Conservation (phyloP, 2,329 filamentous ascomycete species). For the Penicillium sp. region DNA sequence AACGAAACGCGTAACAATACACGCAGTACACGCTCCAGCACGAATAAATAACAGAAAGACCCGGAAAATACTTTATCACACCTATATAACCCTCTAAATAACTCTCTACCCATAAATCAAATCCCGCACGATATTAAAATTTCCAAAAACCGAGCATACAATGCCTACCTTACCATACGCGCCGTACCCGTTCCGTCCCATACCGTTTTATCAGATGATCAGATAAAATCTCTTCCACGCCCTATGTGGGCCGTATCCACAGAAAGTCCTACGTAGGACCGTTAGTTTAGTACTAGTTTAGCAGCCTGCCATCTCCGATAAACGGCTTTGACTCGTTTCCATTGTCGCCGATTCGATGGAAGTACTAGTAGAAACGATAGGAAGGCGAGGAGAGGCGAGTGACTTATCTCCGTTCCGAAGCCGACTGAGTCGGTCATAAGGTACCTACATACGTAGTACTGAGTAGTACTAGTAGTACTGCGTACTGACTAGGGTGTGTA, state of each 20-base stretch:
- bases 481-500: too few species aligned
- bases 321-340: neutral
- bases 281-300: too few species aligned
- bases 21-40: neutral
- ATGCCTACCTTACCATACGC: neutral
- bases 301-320: neutral
- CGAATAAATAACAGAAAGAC: neutral
- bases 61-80: too few species aligned
- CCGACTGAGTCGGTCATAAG: neutral
- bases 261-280: neutral
- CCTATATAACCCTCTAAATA: too few species aligned
- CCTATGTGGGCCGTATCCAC: neutral
- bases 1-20: neutral
- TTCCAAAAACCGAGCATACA: too few species aligned
- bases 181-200: neutral
- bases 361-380: neutral
- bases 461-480: too few species aligned
- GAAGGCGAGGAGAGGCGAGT: neutral
- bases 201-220: constrained; percentile 8
- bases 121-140: too few species aligned
- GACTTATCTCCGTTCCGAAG: too few species aligned
- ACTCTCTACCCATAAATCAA: too few species aligned
- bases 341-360: neutral
- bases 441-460: neutral
- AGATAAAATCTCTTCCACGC: neutral